Base-by-base conservation (phyloP, 148 eudicot genomes). In the Rheum nobile region DNA sequence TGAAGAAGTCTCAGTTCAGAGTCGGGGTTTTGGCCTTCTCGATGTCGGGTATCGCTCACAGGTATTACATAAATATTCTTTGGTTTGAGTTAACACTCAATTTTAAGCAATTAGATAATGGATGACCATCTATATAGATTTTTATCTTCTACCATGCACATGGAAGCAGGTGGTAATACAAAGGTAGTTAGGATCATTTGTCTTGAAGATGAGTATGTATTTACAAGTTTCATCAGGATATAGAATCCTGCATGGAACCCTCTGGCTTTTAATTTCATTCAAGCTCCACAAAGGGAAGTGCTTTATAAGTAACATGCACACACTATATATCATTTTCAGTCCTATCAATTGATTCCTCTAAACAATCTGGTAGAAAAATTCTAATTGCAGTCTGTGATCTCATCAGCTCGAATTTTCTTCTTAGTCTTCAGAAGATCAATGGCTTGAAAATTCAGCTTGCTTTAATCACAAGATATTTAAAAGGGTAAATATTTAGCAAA, bases 1-100 rank as follows among this genome's bases (percentile, higher is more conserved):
- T 84, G 96, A 87, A 77, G 98, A 94, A 85, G 79, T 94, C 76
- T 85, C 90, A 4, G 98, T 94, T 68, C 98, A 94, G 83, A 94
- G 98, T 82, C 93, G 98, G 71, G 98, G 98, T 71, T 94, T 94
- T 76, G 97, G 98, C 75, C 90, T 94, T 87, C 98, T 94, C 80
- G 98, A 94, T 80, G 87, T 94, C 74, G 98, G 98, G 28, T 94
- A 84, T 76, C 92, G 97, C 59, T 94, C 98, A 67, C 80, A 89
- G 97, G 98, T 91, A 85, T 72, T 70, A 14, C 72, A 38, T 34
- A 34, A 21, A 65, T 31, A 31, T 2, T 10, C 1, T 9, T 28
- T 28, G 34, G 32, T 28, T 59, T 28, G 6, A 59, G 6, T 28
- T 10, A 65, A 65, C 32, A 6, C 14, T 32, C 17, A 7, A 4